phyloP scores from a whole-genome alignment of 352 stramenopile genomes.

The Plasmopara viticola region DNA sequence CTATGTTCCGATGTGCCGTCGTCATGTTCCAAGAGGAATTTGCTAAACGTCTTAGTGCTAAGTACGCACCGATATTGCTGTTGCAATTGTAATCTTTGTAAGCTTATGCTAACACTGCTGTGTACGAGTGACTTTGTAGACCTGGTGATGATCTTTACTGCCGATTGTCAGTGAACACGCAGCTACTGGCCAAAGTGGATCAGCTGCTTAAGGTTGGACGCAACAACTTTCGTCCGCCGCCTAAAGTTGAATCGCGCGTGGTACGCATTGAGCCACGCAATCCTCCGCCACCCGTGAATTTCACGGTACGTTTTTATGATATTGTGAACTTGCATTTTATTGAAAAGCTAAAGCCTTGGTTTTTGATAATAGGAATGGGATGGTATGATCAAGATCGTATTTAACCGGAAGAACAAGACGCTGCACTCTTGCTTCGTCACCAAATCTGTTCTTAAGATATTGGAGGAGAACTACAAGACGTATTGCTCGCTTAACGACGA shows the following conservation, averaged over 20 bases:
- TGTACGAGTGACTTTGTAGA: constrained; percentile 24
- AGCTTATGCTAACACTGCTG: neutral
- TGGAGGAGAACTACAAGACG: constrained; percentile 96
- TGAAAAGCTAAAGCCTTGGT: constrained; percentile 6
- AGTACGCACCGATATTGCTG: constrained; percentile 31
- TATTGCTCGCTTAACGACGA: constrained; percentile 90
- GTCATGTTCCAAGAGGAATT: constrained; percentile 99
- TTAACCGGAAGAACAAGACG: constrained; percentile 99
- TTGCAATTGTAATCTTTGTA: neutral
- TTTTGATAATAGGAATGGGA: constrained; percentile 92
- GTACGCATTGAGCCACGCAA: constrained; percentile 97
- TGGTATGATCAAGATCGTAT: constrained; percentile 98
- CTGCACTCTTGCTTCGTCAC: constrained; percentile 94
- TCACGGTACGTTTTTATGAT: constrained; percentile 59
- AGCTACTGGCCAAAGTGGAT: constrained; percentile 97
- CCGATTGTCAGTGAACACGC: constrained; percentile 97
- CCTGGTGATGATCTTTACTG: constrained; percentile 97
- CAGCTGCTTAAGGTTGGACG: constrained; percentile 97
- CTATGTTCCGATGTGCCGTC: constrained; percentile 98
- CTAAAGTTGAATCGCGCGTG: constrained; percentile 94
- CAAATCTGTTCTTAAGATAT: constrained; percentile 93
- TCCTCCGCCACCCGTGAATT: constrained; percentile 98
- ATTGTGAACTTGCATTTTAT: neutral
- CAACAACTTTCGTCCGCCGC: constrained; percentile 99
- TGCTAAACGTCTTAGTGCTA: constrained; percentile 95